These are phyloP conservation scores for Paramecium pentaurelia DNA, from an alignment of 73 alveolate genomes.

Conservation along the genomic window DNA sequence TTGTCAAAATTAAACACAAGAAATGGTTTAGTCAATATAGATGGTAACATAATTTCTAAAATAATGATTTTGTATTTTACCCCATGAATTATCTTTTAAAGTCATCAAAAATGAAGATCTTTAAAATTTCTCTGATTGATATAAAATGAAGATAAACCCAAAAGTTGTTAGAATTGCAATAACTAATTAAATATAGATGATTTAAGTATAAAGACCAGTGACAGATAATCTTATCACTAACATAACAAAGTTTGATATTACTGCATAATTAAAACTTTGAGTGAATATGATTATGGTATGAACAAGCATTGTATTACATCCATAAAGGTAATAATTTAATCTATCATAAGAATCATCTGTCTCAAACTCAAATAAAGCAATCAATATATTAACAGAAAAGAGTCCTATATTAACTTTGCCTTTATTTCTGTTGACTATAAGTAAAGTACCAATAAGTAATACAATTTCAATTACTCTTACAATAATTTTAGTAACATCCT, in stretches of 20 bases:
- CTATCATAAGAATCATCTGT: neutral
- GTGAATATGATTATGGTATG: neutral
- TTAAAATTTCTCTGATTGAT: neutral
- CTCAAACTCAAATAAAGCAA: neutral
- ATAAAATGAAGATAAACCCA: neutral
- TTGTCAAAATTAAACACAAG: neutral
- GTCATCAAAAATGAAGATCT: neutral
- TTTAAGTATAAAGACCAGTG: neutral
- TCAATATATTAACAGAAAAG: neutral
- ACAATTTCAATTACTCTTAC: neutral
- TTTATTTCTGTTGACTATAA: neutral
- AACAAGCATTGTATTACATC: neutral
- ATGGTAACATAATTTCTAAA: neutral
- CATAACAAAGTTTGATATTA: neutral
- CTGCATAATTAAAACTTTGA: neutral
- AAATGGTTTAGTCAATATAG: neutral
- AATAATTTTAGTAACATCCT: neutral
- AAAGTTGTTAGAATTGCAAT: neutral
- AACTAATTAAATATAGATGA: neutral
- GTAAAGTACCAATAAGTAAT: neutral
- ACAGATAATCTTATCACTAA: neutral
- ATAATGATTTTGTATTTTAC: neutral
- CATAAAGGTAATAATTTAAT: neutral
- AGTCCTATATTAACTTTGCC: neutral
- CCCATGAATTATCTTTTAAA: neutral